Base-by-base conservation (phyloP, 768 basidiomycete species). In the Rhizopogon vesiculosus region DNA sequence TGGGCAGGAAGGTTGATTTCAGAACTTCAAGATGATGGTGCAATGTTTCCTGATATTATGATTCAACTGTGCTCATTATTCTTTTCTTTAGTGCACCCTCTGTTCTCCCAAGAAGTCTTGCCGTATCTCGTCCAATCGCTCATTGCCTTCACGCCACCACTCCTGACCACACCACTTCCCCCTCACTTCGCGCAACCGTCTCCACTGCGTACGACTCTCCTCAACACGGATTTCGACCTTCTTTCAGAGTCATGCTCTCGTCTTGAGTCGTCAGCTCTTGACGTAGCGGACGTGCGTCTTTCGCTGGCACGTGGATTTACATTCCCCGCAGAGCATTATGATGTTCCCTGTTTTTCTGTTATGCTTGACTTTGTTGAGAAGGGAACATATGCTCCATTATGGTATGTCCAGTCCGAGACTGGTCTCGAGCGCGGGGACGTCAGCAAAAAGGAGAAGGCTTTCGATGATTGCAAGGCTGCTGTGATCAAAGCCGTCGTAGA, bases 401-500 rank as follows among this genome's bases (percentile, higher is more conserved):
- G 91, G 91, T 72, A 73, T 48, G 71, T 68, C 44, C 66, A 76
- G 12, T 61, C 67, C 13, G 67, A 70, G 19, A 64, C 64, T 10
- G 62, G 66, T 50, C 56, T 72, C 25, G 67, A 72, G 13, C 67
- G 72, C 25, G 62, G 73, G 7, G 85, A 83, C 39, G 63, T 73
- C 44, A 82, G 89, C 55, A 74, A 74, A 56, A 86, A 82, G 69
- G 83, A 89, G 66, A 87, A 87, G 66, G 78, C 80, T 2, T 88
- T 95, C 59, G 83, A 85, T 60, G 80, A 86, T 29, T 91, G 91
- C 72, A 95, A 94, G 71, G 88, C 86, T 3, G 91, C 90, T 0
- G 74, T 93, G 8, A 86, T 93, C 69, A 92, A 93, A 62, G 82
- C 87, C 3, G 81, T 94, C 15, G 91, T 95, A 29, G 92, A 93